Evolutionary conservation across 805 yeast species (phyloP), one percentile per base, ranked within the genome.

Genomic region (Candida fluviatilis): DNA sequence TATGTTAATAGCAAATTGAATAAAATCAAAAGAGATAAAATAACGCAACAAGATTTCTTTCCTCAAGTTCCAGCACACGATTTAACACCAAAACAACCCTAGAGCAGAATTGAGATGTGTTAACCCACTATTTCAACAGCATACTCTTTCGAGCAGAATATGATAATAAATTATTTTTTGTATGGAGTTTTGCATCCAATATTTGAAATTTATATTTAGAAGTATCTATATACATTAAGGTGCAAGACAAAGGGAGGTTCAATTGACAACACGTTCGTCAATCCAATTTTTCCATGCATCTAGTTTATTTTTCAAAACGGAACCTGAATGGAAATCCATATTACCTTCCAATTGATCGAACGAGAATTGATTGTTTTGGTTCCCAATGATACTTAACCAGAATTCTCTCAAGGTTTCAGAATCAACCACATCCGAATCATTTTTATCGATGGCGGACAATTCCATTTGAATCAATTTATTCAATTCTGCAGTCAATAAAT

Each of bases 281-380:
- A 90, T 68, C 96, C 96, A 90, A 46, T 80, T 72, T 46, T 73
- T 76, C 88, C 95, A 84, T 14, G 63, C 62, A 4, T 64, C 73
- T 26, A 75, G 61, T 23, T 81, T 74, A 12, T 64, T 62, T 47
- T 78, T 77, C 52, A 69, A 61, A 2, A 84, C 84, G 46, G 90
- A 83, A 1, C 97, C 97, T 6, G 77, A 79, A 1, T 77, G 48
- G 33, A 86, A 76, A 41, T 78, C 85, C 54, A 87, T 73, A 48
- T 78, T 76, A 1, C 89, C 88, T 50, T 86, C 95, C 34, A 89
- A 61, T 36, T 73, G 68, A 21, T 75, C 82, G 55, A 89, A 90
- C 31, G 61, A 60, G 62, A 89, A 89, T 49, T 41, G 39, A 4
- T 55, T 32, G 56, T 72, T 31, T 50, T 64, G 18, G 33, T 54